Percentiles rank a stretch among this genome's conserved stretches.
phyloP scores from a whole-genome alignment of 768 basidiomycete genomes.

The Hemileccinum impolitum region DNA sequence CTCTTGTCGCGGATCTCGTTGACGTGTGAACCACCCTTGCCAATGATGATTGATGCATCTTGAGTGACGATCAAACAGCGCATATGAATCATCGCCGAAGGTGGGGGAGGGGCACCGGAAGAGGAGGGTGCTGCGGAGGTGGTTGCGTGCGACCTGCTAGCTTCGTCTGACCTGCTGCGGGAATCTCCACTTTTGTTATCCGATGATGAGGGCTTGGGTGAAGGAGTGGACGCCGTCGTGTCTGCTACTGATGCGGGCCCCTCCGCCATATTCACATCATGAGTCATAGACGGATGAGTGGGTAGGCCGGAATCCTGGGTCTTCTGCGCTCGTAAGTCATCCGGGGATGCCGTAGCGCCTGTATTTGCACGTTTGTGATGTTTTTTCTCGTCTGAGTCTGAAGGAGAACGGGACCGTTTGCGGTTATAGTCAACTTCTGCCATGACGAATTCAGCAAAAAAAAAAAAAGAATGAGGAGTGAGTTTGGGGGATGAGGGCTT shows the following conservation, averaged over 20 bases:
- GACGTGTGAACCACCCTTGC: conserved; percentile 91
- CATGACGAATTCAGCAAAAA: conserved; percentile 64
- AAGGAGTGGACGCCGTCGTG: conserved; percentile 54
- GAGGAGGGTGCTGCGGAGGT: conserved; percentile 51
- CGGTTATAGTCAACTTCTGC: conserved; percentile 83
- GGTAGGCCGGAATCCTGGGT: conserved; percentile 43
- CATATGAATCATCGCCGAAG: conserved; percentile 91
- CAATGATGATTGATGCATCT: conserved; percentile 99
- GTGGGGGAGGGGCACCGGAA: conserved; percentile 45
- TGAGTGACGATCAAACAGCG: conserved; percentile 98
- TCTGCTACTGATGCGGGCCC: conserved; percentile 36
- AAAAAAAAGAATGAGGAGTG: conserved; percentile 34
- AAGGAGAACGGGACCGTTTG: conserved; percentile 85
- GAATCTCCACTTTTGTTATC: conserved; percentile 43
- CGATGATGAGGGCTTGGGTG: conserved; percentile 45
- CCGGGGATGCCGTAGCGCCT: conserved; percentile 58
- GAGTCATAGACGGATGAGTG: conserved; percentile 37
- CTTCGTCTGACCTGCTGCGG: conserved; percentile 34
- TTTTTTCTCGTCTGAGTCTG: conserved; percentile 77
- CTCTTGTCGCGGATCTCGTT: conserved; percentile 99
- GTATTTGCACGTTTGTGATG: conserved; percentile 82
- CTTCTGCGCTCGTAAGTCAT: conserved; percentile 55
- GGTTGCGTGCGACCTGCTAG: conserved; percentile 40
- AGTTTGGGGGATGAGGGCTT: conserved; percentile 42
- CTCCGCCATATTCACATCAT: conserved; percentile 69